Base-by-base conservation (phyloP, 2,329 filamentous ascomycete species). In the Fusarium heterosporum region DNA sequence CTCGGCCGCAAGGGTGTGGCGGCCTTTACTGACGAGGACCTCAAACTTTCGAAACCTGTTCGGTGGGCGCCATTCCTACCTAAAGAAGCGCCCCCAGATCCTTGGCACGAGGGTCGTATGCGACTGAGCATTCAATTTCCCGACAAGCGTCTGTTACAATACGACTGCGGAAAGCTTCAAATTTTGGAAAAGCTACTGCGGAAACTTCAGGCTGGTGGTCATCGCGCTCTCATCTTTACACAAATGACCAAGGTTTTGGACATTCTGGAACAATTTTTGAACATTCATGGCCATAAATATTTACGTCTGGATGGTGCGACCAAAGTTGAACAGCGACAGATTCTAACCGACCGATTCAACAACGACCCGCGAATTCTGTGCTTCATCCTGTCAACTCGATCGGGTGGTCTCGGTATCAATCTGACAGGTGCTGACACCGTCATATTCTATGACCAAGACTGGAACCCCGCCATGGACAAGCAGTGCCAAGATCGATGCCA, bases 401-500 rank as follows among this genome's bases (percentile, higher is more conserved):
- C 96, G 1, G 96, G 96, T 69, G 96, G 96, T 55, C 84, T 99
- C 1, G 96, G 96, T 57, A 97, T 99, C 81, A 99, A 99, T 73
- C 84, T 99, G 41, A 98, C 95, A 0, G 96, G 96, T 47, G 96
- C 96, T 7, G 96, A 98, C 77, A 97, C 94, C 0, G 96, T 99
- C 73, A 97, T 99, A 69, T 99, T 99, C 78, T 99, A 98, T 79
- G 96, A 99, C 74, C 89, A 98, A 61, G 96, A 99, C 77, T 99
- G 96, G 96, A 99, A 99, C 73, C 96, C 96, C 0, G 96, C 96
- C 50, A 99, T 99, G 96, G 96, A 99, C 82, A 97, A 97, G 78
- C 96, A 99, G 78, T 99, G 96, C 74, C 96, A 99, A 80, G 96
- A 99, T 77, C 89, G 96, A 73, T 96, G 93, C 73, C 96, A 99